A percentile compares a stretch with the other conserved stretches of the same genome.
Evolutionary conservation across 1,284 basidiomycete genomes (phyloP).

Genomic region (Moesziomyces globuligerus): DNA sequence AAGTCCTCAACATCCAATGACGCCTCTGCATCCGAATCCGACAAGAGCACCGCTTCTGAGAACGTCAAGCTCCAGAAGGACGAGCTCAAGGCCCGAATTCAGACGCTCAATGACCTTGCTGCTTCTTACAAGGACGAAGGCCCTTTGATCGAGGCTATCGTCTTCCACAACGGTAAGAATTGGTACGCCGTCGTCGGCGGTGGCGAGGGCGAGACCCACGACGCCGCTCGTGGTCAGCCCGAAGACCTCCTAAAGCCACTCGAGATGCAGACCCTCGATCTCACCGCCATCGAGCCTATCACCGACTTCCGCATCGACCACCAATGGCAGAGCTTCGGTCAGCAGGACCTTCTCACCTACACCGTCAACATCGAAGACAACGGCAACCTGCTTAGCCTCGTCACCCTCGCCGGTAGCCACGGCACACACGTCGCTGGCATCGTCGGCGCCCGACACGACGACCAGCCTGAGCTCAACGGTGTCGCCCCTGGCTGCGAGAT

Average conservation of each 20-base stretch:
- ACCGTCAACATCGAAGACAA: slow-evolving; percentile 64
- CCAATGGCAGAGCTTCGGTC: slow-evolving; percentile 65
- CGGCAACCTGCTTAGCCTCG: slow-evolving; percentile 59
- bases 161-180: slow-evolving; percentile 66
- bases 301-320: slow-evolving; percentile 66
- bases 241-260: slow-evolving; percentile 36
- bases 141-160: slow-evolving; percentile 65
- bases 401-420: slow-evolving; percentile 65
- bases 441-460: slow-evolving; percentile 60
- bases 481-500: slow-evolving; percentile 67
- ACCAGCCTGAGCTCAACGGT: slow-evolving; percentile 63
- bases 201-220: slow-evolving; percentile 63
- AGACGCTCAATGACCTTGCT: slow-evolving; percentile 61
- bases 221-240: slow-evolving; percentile 55
- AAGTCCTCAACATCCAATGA: slow-evolving; percentile 8
- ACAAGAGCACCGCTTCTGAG: slow-evolving; percentile 13
- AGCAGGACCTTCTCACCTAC: slow-evolving; percentile 66
- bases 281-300: slow-evolving; percentile 53
- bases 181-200: slow-evolving; percentile 67
- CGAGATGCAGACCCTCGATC: slow-evolving; percentile 51
- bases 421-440: slow-evolving; percentile 68
- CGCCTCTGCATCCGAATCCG: slow-evolving; percentile 2
- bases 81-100: slow-evolving; percentile 63
- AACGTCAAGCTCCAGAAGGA: slow-evolving; percentile 47
- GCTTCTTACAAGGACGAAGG: slow-evolving; percentile 63